Base-by-base conservation (phyloP, 768 basidiomycete species). In the Lenzites betulinus region DNA sequence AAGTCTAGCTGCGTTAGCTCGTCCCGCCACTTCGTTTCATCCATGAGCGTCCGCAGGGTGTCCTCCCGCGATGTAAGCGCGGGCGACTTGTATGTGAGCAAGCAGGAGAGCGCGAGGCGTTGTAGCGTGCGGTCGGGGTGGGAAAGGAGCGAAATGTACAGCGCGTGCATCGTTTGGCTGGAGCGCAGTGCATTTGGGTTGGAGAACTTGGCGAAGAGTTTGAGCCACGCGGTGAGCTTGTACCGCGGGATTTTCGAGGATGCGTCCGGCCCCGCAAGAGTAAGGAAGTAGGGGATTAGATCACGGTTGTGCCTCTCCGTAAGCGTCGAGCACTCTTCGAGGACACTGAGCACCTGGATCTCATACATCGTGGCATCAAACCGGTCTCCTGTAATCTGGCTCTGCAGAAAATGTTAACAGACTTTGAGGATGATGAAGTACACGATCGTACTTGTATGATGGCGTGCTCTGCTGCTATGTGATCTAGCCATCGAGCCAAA, bases 171-270 rank as follows among this genome's bases (percentile, higher is more conserved):
- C 0, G 80, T 79, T 9, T 88, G 81, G 0, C 91, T 83, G 7
- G 84, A 79, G 69, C 86, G 82, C 1, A 95, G 77, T 0, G 93
- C 92, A 75, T 93, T 96, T n/a, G 95, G 96, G 69, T 98, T 98
- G 66, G 77, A 77, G 71, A 99, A 92, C 70, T 95, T 96, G 51
- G 91, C 82, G 73, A 98, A 92, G 12, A 98, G 80, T 20, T 83
- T 83, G 26, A 98, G 84, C 87, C 92, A 98, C 0, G 84, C 79
- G 16, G 75, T 75, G 11, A 97, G 82, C 69, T 87, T 89, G 28
- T 79, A 73, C 43, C 85, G 86, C 6, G 85, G 74, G 7, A 90
- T 72, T 46, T 77, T 80, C 3, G 77, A 68, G 5, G 72, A 60
- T 18, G 76, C 70, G 51, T 76, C 72, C n/a, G 78, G 73, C 15